phyloP scores from a whole-genome alignment of 192 early-diverging fungal species.

The Endogone sp. region DNA sequence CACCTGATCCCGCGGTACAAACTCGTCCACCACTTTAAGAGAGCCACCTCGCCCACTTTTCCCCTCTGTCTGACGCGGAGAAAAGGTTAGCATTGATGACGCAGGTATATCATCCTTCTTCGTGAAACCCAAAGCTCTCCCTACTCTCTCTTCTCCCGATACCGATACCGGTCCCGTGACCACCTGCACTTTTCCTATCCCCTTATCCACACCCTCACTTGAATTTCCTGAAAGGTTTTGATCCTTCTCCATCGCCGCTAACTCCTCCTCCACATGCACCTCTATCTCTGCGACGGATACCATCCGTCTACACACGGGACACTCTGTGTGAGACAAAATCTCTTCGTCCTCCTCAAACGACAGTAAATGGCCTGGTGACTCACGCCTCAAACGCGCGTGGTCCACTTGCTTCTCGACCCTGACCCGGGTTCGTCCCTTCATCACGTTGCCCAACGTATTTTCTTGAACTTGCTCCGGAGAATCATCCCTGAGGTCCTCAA shows the following conservation, averaged over 20 bases:
- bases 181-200: neutral
- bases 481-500: neutral
- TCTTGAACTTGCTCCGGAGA: neutral
- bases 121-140: no score
- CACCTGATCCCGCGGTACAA: neutral
- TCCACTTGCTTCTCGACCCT: neutral
- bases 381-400: neutral
- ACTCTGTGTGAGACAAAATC: neutral
- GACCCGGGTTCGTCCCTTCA: neutral
- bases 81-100: no score
- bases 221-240: neutral
- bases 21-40: no score
- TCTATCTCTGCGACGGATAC: neutral
- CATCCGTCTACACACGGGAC: neutral
- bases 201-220: neutral
- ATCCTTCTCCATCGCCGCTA: neutral
- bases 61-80: no score
- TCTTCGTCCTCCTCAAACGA: neutral
- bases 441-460: neutral
- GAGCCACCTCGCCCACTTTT: no score
- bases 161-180: neutral
- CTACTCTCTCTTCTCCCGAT: neutral
- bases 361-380: neutral
- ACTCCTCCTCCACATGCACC: neutral
- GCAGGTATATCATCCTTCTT: no score